Base-by-base conservation (phyloP, 139 green algal genomes). In the Picochlorum sp. region DNA sequence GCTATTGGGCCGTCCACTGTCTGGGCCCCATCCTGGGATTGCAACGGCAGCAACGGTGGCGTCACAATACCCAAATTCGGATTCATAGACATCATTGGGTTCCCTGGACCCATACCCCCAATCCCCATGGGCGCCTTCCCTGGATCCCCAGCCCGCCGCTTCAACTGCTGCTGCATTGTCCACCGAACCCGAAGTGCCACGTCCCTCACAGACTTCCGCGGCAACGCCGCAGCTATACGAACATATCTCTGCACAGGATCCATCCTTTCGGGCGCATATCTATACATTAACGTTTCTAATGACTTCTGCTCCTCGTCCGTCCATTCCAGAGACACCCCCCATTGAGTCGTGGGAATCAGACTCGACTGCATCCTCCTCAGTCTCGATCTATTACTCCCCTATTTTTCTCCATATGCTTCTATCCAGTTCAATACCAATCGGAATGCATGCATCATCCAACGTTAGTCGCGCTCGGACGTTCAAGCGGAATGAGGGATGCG, bases 111-210 rank as follows among this genome's bases (percentile, higher is more conserved):
- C 47, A 24, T 41, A 6, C 34, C 47, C n/a, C 8, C 20, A 31
- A 28, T 15, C 52, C 20, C 21, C 23, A 54, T 15, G 13, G 58
- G 28, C 15, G 24, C 37, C 14, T 51, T 44, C n/a, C 26, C n/a
- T n/a, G 8, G 14, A 45, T 82, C 37, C 11, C 63, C 69, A 6
- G 49, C 20, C 59, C 74, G 75, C 18, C 76, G 62, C 23, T 68
- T 81, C 18, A 68, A 45, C 51, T 69, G 62, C 50, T 62, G 55
- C 60, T 71, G 55, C 57, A 74, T 62, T 30, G 85, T 73, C 85
- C 85, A 92, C 26, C 68, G 69, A 23, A 75, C 68, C 15, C 85
- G 73, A 49, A 92, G 50, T 11, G 85, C 85, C 8, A 92, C 85
- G 61, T 92, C 85, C 2, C 85, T 62, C 30, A 85, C 84, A 34